Base-by-base conservation (phyloP, 176 grass and related monocot genomes). In the Lolium multiflorum region DNA sequence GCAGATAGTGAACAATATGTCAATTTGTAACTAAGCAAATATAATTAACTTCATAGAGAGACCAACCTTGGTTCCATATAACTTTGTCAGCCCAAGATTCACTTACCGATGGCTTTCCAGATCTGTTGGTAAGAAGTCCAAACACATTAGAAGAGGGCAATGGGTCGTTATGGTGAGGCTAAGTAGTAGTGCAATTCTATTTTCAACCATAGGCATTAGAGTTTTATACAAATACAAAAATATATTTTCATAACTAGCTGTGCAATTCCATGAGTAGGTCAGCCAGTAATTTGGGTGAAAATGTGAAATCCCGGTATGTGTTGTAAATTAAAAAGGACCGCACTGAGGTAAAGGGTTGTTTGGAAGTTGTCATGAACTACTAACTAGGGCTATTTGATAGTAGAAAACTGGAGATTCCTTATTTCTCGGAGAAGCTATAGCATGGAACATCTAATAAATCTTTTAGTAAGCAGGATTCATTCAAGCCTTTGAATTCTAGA, bases 71-170 rank as follows among this genome's bases (percentile, higher is more conserved):
- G 52, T 94, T 86, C 96, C 96, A 98, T 84, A 83, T 81, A 92
- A 98, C 96, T 91, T 90, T 95, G 75, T 98, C 91, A 84, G 84
- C 86, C 96, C 96, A 98, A 43, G 88, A 81, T 90, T 91, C 96
- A 47, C 81, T 80, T 83, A 94, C 76, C 43, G 93, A 94, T 81
- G 96, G 88, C 86, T 89, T 98, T 78, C 96, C 93, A 92, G 96
- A 98, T 93, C 96, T 95, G 90, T 84, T 67, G 78, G 87, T 47
- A 87, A 88, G 81, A 63, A 66, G 51, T 12, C 48, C 44, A 80
- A 58, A 41, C 39, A 18, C 14, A 20, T 21, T 31, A 86, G 62
- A 62, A 82, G 50, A 52, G 35, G 66, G 70, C 52, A 77, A 82
- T 28, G 11, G 24, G 21, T 46, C 71, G 4, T 38, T 60, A 50